Evolutionary conservation across 495 filamentous ascomycete genomes (phyloP).

Genomic region (Trichoderma erinaceum): DNA sequence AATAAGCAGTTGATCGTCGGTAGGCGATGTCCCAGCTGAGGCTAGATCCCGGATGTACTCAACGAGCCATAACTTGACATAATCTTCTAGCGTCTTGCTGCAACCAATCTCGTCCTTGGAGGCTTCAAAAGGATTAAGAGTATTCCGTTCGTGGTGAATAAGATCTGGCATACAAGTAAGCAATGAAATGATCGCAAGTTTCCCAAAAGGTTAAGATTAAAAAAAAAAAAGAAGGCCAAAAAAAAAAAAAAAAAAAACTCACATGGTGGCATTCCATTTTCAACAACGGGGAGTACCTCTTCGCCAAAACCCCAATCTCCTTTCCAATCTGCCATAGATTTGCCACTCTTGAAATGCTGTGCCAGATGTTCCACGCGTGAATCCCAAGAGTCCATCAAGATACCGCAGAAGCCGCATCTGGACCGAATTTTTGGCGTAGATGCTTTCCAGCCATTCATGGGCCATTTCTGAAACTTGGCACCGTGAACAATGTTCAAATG

Average conservation of each 20-base stretch:
- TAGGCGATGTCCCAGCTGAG: neutral
- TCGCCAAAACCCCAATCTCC: slow-evolving; percentile 50
- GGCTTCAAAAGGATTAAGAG: slow-evolving; percentile 21
- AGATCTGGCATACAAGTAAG: slow-evolving; percentile 19
- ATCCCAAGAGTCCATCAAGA: slow-evolving; percentile 38
- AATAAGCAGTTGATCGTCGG: neutral
- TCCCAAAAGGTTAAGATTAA: neutral
- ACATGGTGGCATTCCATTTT: slow-evolving; percentile 45
- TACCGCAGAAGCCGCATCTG: slow-evolving; percentile 49
- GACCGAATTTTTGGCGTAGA: slow-evolving; percentile 35
- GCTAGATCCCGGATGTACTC: neutral
- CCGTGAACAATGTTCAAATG: slow-evolving; percentile 59
- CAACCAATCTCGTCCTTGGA: slow-evolving; percentile 15
- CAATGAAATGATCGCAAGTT: neutral
- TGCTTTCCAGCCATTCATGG: slow-evolving; percentile 51
- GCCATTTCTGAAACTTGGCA: slow-evolving; percentile 37
- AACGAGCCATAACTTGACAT: slow-evolving; percentile 1
- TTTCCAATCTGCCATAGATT: slow-evolving; percentile 46
- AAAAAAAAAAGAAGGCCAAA: too few species aligned
- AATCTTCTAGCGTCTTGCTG: neutral
- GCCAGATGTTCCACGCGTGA: slow-evolving; percentile 44
- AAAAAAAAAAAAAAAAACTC: neutral
- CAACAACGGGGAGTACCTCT: slow-evolving; percentile 32
- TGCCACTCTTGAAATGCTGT: slow-evolving; percentile 45
- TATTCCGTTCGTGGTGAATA: slow-evolving; percentile 29